phyloP scores from a whole-genome alignment of 1,284 basidiomycete genomes.

The Hemileia vastatrix region DNA sequence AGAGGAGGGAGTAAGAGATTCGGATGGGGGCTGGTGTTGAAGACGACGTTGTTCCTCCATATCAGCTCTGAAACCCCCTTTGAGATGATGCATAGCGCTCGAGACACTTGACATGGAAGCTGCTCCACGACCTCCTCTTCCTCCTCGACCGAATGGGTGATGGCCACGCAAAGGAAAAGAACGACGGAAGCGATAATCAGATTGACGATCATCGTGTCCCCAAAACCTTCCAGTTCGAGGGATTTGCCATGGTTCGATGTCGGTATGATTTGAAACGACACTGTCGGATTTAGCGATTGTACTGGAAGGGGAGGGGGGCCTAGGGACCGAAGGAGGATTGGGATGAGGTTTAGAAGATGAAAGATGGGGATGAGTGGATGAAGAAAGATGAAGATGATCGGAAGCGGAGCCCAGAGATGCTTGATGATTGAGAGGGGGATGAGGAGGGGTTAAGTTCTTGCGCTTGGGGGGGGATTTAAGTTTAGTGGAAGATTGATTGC shows the following conservation, averaged over 20 bases:
- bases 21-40: not conserved
- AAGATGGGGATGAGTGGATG: not conserved
- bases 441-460: not conserved
- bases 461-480: conserved; percentile 9
- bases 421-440: not conserved
- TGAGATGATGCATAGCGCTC: not conserved
- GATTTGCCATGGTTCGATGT: conserved; percentile 12
- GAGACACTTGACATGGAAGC: too few relatives aligned
- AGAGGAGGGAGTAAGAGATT: too few relatives aligned
- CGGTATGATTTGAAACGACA: not conserved
- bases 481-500: conserved; percentile 13
- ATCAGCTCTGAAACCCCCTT: conserved; percentile 11
- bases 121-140: not conserved
- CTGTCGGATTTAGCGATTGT: conserved; percentile 3
- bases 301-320: conserved; percentile 1
- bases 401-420: too few relatives aligned
- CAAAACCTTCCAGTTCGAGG: conserved; percentile 17
- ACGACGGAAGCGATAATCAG: conserved; percentile 1
- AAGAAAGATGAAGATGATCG: not conserved
- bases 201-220: conserved; percentile 17
- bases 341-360: conserved; percentile 8
- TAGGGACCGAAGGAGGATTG: not conserved
- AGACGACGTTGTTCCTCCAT: not conserved
- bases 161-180: not conserved
- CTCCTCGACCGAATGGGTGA: not conserved